A percentile compares a stretch with the other conserved stretches of the same genome.
Evolutionary conservation across 805 yeast genomes (phyloP).

Genomic region (Metschnikowia hibisci): DNA sequence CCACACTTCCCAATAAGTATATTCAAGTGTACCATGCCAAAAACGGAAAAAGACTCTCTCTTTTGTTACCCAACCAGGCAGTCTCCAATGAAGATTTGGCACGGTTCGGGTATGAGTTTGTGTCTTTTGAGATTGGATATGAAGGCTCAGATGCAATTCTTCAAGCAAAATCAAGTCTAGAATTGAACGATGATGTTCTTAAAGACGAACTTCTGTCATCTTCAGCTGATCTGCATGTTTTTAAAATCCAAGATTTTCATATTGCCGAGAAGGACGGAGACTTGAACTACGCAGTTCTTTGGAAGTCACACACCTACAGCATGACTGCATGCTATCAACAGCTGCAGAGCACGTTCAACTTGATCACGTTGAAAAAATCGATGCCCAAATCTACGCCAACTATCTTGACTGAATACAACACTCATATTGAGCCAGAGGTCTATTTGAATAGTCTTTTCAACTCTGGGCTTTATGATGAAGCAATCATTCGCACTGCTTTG

Average conservation of each 20-base stretch:
- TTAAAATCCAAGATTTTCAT: conserved; percentile 16
- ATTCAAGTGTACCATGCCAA: conserved; percentile 17
- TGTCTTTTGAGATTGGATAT: conserved; percentile 21
- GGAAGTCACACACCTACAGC: conserved; percentile 58
- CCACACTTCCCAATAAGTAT: conserved; percentile 30
- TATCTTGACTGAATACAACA: conserved; percentile 7
- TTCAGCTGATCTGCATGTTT: conserved; percentile 2
- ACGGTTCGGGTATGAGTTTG: conserved; percentile 22
- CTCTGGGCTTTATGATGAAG: conserved; percentile 44
- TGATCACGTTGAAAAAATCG: conserved; percentile 19
- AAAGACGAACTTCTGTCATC: neutral
- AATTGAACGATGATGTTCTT: conserved; percentile 3
- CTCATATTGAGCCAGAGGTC: conserved; percentile 6
- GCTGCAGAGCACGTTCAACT: neutral
- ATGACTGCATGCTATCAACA: conserved; percentile 8
- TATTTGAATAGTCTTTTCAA: conserved; percentile 36
- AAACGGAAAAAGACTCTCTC: conserved; percentile 2
- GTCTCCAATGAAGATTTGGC: conserved; percentile 5
- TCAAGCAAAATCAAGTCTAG: neutral
- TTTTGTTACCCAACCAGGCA: conserved; percentile 16
- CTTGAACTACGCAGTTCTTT: conserved; percentile 37
- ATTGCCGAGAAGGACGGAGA: neutral
- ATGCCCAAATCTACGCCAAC: conserved; percentile 31
- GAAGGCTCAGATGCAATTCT: neutral
- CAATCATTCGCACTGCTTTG: conserved; percentile 50